Evolutionary conservation across 176 grass and related monocot species (phyloP).

Genomic region (Eragrostis nindensis): DNA sequence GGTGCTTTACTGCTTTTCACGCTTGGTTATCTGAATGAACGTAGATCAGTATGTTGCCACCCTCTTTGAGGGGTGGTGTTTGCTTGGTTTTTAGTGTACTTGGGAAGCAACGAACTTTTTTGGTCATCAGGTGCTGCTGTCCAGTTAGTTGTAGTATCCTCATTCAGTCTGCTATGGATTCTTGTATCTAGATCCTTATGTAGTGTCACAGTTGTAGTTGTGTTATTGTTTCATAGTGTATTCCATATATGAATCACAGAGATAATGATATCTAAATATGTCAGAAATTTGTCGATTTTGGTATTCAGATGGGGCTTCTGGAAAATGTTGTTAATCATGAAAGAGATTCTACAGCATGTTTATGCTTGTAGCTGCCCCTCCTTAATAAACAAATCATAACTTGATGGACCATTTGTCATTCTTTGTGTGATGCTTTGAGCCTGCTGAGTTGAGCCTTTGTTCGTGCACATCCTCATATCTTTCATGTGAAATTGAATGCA

Average conservation of each 20-base stretch:
- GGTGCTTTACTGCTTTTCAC: not conserved
- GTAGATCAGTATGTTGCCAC: not conserved
- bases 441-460: not conserved
- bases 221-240: too few species aligned
- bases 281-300: not conserved
- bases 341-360: not conserved
- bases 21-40: not conserved
- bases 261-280: too few species aligned
- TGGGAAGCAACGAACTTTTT: not conserved
- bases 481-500: slow-evolving; percentile 56
- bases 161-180: not conserved
- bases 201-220: not conserved
- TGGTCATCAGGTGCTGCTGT: not conserved
- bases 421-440: not conserved
- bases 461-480: slow-evolving; percentile 6
- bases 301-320: not conserved
- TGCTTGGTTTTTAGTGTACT: not conserved
- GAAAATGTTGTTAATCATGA: not conserved
- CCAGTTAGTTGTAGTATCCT: not conserved
- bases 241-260: too few species aligned
- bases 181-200: not conserved
- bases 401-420: not conserved
- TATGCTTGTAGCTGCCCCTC: not conserved
- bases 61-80: not conserved
- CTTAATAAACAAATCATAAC: not conserved